Base-by-base conservation (phyloP, 2,329 filamentous ascomycete species). In the Pezizomycotina sp. region DNA sequence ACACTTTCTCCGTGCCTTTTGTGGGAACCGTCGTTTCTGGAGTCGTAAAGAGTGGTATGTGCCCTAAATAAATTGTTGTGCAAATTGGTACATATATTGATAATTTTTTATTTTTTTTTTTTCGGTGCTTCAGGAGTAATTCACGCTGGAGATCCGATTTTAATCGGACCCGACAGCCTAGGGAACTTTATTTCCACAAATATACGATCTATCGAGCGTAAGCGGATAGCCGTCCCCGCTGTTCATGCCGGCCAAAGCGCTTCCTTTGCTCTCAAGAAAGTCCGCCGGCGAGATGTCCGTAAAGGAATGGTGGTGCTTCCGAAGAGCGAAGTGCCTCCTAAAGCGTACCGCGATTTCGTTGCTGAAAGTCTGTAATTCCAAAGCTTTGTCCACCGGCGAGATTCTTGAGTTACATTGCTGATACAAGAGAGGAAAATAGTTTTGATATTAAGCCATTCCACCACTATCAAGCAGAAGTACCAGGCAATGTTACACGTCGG, bases 401-500 rank as follows among this genome's bases (percentile, higher is more conserved):
- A 19, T 36, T 25, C 49, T 28, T 15, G 12, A 20, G 16, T 0
- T 38, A n/a, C n/a, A n/a, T n/a, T n/a, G n/a, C n/a, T n/a, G n/a
- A n/a, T n/a, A n/a, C n/a, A n/a, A n/a, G n/a, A n/a, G n/a, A n/a
- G n/a, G n/a, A n/a, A n/a, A n/a, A n/a, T n/a, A 74, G 89, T 98
- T 1, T 66, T 98, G 14, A 95, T 98, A 48, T 66, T 98, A 5
- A 91, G 80, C 3, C 89, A 98, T 53, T 83, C 86, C 0, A 98
- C 89, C 0, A 98, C 89, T 27, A 98, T 98, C 58, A 89, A 92
- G 58, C 82, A 75, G 1, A 86, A 83, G 52, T 98, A 98, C 49
- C 89, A 98, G 61, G 89, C 89, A 1, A 98, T 95, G 84, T 67
- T 98, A 14, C 89, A 98, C 51, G 84, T 98, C 4, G 89, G 89